Conservation (phyloP, 345 rosid species). For the Melastoma malabathricum region DNA sequence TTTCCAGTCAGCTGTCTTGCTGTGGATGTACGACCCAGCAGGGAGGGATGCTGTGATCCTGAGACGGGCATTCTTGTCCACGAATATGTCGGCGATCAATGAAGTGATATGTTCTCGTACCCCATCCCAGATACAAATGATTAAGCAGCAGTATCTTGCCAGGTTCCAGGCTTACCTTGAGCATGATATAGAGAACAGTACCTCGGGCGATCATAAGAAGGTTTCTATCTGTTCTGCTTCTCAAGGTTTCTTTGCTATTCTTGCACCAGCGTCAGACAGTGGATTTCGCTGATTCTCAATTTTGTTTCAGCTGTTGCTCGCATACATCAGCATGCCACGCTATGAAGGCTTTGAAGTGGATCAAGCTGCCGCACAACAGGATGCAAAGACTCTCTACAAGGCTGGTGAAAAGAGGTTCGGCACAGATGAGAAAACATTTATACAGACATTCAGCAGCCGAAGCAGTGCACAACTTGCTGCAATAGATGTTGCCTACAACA, state of each 20-base stretch:
- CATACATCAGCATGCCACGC: conserved; percentile 29
- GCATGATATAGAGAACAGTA: conserved; percentile 23
- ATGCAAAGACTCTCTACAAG: conserved; percentile 47
- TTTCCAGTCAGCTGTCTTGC: conserved; percentile 41
- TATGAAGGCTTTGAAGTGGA: conserved; percentile 44
- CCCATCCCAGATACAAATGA: conserved; percentile 46
- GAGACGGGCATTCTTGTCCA: conserved; percentile 18
- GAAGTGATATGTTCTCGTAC: conserved; percentile 61
- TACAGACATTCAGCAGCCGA: conserved; percentile 37
- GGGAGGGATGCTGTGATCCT: conserved; percentile 46
- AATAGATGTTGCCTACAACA: conserved; percentile 25
- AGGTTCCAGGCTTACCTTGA: conserved; percentile 33
- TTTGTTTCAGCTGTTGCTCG: conserved; percentile 40
- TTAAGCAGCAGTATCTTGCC: conserved; percentile 41
- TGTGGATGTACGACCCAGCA: conserved; percentile 60
- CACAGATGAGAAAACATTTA: conserved; percentile 61
- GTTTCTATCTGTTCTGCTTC: conserved; percentile 13
- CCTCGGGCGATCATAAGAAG: conserved; percentile 41
- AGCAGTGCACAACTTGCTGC: conserved; percentile 53
- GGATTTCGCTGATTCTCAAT: not conserved
- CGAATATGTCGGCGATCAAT: conserved; percentile 24
- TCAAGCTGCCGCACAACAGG: conserved; percentile 20
- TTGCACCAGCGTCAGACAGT: not conserved
- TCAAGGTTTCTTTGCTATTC: not conserved
- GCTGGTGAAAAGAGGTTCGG: conserved; percentile 59